Evolutionary conservation across 2,329 filamentous ascomycete species (phyloP).

Genomic region (Fusarium sp.): DNA sequence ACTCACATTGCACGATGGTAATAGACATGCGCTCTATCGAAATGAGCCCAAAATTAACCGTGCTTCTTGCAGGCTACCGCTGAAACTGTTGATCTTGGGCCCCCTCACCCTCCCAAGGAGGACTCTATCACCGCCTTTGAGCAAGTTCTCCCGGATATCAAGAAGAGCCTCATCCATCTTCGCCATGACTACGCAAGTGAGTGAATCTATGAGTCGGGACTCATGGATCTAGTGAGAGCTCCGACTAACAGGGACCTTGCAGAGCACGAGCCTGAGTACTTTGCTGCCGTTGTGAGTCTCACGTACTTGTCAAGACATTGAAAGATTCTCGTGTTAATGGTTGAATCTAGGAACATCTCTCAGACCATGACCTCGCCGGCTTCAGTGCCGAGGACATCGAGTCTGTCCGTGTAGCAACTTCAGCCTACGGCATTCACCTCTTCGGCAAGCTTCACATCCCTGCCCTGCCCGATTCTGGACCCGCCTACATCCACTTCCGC

Average conservation of each 20-base stretch:
- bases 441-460: conserved; percentile 79
- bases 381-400: conserved; percentile 86
- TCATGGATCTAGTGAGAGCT: neutral
- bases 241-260: conserved; percentile 4
- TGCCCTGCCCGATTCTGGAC: conserved; percentile 65
- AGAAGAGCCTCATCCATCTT: conserved; percentile 65
- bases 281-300: conserved; percentile 62
- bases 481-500: conserved; percentile 87
- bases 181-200: conserved; percentile 64
- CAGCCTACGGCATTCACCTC: conserved; percentile 83
- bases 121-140: conserved; percentile 67
- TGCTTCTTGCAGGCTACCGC: conserved; percentile 60
- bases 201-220: conserved; percentile 11
- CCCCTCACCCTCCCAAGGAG: conserved; percentile 64
- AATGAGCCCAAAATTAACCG: conserved; percentile 8
- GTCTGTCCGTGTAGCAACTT: conserved; percentile 92
- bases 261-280: conserved; percentile 71
- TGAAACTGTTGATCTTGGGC: conserved; percentile 68
- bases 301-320: no score
- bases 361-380: conserved; percentile 91
- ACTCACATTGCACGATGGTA: conserved; percentile 39
- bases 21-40: neutral
- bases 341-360: conserved; percentile 26
- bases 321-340: neutral
- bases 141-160: conserved; percentile 66